phyloP scores from a whole-genome alignment of 2,329 filamentous ascomycete genomes.

The Scedosporium minutisporum region DNA sequence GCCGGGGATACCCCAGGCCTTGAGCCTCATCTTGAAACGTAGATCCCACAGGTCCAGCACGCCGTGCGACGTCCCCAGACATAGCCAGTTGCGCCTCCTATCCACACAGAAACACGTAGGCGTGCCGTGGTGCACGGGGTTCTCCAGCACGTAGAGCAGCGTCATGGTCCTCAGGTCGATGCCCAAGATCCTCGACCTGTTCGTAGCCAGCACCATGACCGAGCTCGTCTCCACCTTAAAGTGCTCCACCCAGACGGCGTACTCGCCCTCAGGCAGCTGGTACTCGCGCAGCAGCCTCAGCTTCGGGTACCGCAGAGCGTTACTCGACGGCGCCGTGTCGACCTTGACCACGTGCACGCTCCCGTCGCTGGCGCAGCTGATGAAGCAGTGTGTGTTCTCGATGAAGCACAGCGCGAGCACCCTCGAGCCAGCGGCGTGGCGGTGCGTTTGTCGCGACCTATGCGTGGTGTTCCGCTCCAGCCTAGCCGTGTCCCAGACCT shows the following conservation, averaged over 20 bases:
- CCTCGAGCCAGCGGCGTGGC: constrained; percentile 58
- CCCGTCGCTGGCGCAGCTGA: constrained; percentile 83
- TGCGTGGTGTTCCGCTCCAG: constrained; percentile 87
- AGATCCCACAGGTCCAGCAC: constrained; percentile 93
- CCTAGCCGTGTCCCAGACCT: constrained; percentile 84
- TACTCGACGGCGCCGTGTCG: constrained; percentile 36
- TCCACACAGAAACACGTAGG: constrained; percentile 89
- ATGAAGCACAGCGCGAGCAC: constrained; percentile 83
- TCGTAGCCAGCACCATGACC: constrained; percentile 79
- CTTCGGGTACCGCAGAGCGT: constrained; percentile 66
- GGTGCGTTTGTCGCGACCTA: constrained; percentile 77
- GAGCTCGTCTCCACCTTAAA: constrained; percentile 75
- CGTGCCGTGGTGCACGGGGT: constrained; percentile 83
- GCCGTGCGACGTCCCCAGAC: constrained; percentile 85
- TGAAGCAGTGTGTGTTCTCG: constrained; percentile 86
- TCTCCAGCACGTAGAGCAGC: constrained; percentile 68
- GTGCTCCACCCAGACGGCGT: constrained; percentile 85
- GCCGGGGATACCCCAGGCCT: constrained; percentile 78
- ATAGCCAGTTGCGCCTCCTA: constrained; percentile 76
- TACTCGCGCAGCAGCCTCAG: constrained; percentile 70
- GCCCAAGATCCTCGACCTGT: constrained; percentile 70
- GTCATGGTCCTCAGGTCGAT: constrained; percentile 84
- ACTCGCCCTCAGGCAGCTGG: constrained; percentile 63
- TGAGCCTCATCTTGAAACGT: constrained; percentile 81
- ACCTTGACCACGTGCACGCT: constrained; percentile 84